phyloP scores from a whole-genome alignment of 2,329 filamentous ascomycete genomes.

The Coniella vitis region DNA sequence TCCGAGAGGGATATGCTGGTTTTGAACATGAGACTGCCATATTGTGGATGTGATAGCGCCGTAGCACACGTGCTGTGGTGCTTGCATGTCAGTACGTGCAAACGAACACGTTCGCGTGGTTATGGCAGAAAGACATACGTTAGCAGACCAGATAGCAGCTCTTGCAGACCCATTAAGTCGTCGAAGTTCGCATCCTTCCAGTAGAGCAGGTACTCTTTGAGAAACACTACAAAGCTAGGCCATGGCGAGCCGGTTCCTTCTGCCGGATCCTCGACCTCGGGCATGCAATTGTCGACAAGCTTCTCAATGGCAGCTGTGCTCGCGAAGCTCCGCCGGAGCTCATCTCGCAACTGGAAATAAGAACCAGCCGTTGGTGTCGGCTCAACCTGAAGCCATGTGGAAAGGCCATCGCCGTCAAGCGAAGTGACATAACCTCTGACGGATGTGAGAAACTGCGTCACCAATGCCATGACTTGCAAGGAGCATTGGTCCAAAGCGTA shows the following conservation, averaged over 20 bases:
- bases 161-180: conserved; percentile 68
- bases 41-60: conserved; percentile 70
- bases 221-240: conserved; percentile 71
- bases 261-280: conserved; percentile 55
- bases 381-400: conserved; percentile 68
- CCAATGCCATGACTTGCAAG: conserved; percentile 47
- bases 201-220: conserved; percentile 74
- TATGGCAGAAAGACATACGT: conserved; percentile 50
- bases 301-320: conserved; percentile 43
- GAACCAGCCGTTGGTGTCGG: conserved; percentile 51
- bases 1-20: conserved; percentile 78
- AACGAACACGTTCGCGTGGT: neutral
- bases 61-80: conserved; percentile 66
- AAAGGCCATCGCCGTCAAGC: conserved; percentile 59
- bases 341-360: conserved; percentile 60
- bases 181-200: conserved; percentile 73
- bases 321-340: conserved; percentile 55
- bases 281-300: conserved; percentile 57
- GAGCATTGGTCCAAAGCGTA: neutral
- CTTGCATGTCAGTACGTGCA: neutral
- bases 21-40: conserved; percentile 75
- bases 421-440: conserved; percentile 55
- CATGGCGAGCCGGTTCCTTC: conserved; percentile 62
- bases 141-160: conserved; percentile 64
- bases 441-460: conserved; percentile 61